Conservation (phyloP, 108 stramenopile genomes). For the Conticribra guillardii region DNA sequence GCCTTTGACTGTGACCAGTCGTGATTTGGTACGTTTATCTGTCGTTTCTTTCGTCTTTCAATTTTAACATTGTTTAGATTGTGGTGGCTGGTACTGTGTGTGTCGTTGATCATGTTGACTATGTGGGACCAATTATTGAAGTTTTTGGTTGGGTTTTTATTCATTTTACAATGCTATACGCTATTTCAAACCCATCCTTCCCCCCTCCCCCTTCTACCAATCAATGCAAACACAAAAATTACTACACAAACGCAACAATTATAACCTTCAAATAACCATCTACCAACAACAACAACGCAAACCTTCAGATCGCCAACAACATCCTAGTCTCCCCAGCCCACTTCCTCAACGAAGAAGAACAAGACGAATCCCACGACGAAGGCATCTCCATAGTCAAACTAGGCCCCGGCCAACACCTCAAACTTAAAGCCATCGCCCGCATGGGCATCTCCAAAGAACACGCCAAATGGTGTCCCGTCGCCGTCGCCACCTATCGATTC, state of each 20-base stretch:
- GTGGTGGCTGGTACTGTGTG: neutral
- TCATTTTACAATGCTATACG: too few relatives aligned
- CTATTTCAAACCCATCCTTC: too few relatives aligned
- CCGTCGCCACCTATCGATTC: constrained; percentile 93
- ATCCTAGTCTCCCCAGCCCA: constrained; percentile 74
- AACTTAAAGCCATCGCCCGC: constrained; percentile 92
- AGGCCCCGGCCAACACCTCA: constrained; percentile 92
- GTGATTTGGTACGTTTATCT: constrained; percentile 57
- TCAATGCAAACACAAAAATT: neutral
- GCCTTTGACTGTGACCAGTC: constrained; percentile 77
- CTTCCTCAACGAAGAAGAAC: constrained; percentile 86
- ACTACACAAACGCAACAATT: neutral
- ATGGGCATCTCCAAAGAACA: constrained; percentile 98
- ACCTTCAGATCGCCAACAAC: constrained; percentile 63
- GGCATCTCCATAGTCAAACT: constrained; percentile 94
- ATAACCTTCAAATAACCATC: neutral
- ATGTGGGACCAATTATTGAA: too few relatives aligned
- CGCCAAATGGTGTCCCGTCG: constrained; percentile 98
- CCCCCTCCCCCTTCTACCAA: too few relatives aligned
- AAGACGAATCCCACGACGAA: constrained; percentile 82
- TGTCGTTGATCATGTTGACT: too few relatives aligned
- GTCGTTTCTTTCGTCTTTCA: neutral
- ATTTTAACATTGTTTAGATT: neutral
- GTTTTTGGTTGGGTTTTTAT: too few relatives aligned
- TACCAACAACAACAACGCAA: constrained; percentile 1